Evolutionary conservation across 140 eudicot species (phyloP).

Genomic region (Artemisia princeps): DNA sequence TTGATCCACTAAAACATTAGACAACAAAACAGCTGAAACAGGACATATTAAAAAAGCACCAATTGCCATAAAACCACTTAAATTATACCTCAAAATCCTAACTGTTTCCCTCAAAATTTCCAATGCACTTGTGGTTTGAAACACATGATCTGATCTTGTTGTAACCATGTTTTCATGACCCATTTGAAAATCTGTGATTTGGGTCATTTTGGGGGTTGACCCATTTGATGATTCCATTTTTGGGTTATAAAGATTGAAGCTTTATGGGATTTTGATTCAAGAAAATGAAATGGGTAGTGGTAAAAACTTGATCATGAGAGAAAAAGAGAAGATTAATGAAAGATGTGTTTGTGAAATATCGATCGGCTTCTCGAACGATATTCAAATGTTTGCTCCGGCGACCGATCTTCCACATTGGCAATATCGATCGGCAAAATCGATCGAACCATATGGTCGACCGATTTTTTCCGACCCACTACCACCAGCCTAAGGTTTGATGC

Average conservation of each 20-base stretch:
- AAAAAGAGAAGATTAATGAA: no score
- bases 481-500: no score
- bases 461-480: no score
- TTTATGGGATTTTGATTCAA: constrained; percentile 1
- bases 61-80: constrained; percentile 54
- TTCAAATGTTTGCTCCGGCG: no score
- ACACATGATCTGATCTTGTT: constrained; percentile 32
- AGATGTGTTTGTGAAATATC: no score
- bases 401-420: no score
- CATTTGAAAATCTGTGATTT: constrained; percentile 21
- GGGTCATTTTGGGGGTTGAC: constrained; percentile 20
- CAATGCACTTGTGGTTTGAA: constrained; percentile 62
- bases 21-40: constrained; percentile 59
- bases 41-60: constrained; percentile 73
- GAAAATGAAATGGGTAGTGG: constrained; percentile 5
- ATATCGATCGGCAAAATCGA: no score
- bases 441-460: no score
- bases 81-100: constrained; percentile 64
- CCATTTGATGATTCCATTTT: constrained; percentile 33
- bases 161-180: no score
- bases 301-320: no score
- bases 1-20: constrained; percentile 65
- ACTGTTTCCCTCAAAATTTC: constrained; percentile 81
- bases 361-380: no score
- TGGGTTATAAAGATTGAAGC: neutral